Evolutionary conservation across 78 protist species (phyloP).

Genomic region (slime mould (Dictyostelium discoideum)): DNA sequence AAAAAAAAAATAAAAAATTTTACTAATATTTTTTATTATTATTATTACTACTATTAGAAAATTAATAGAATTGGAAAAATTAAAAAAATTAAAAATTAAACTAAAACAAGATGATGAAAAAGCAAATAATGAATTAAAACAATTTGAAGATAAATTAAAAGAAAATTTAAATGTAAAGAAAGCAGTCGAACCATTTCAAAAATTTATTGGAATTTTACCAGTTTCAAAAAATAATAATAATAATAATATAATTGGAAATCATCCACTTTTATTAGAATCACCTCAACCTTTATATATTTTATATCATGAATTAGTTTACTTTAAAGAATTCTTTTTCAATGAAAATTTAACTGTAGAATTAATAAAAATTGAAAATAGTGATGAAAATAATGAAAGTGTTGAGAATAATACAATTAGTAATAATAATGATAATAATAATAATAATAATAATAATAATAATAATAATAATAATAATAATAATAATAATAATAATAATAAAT

Average conservation of each 20-base stretch:
- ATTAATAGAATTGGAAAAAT: background rate
- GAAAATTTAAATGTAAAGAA: background rate
- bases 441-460: too few relatives aligned
- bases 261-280: conserved; percentile 10
- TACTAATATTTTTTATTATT: background rate
- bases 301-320: conserved; percentile 16
- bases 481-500: too few relatives aligned
- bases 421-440: background rate
- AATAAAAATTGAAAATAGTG: background rate
- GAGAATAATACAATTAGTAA: too few relatives aligned
- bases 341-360: background rate
- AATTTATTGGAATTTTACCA: background rate
- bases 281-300: conserved; percentile 43
- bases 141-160: conserved; percentile 37
- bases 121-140: background rate
- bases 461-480: background rate
- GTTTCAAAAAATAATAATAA: background rate
- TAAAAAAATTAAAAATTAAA: background rate
- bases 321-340: background rate
- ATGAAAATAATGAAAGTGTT: background rate
- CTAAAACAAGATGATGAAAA: background rate
- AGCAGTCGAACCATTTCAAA: conserved; percentile 25
- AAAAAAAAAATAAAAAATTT: too few relatives aligned
- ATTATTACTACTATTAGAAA: background rate
- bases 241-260: background rate